These are phyloP conservation scores for Acanthamoeba triangularis DNA, from an alignment of 208 protist species.

Conservation along the genomic window DNA sequence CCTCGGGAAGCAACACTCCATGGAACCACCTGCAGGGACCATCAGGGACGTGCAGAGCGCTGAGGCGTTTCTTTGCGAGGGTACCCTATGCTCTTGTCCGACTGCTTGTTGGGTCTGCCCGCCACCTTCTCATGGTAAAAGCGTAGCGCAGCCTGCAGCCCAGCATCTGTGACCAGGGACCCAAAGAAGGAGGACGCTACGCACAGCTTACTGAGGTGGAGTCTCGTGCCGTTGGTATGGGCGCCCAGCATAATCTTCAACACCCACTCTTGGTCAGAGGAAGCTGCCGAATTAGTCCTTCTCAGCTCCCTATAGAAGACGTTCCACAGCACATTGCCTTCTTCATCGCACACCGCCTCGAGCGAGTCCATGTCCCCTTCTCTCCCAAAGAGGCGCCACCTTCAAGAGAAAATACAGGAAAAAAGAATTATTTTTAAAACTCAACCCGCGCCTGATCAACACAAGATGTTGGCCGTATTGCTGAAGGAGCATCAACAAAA, in stretches of 20 bases:
- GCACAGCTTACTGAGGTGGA: not conserved
- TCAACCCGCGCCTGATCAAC: not conserved
- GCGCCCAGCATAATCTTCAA: constrained; percentile 39
- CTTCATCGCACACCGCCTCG: not conserved
- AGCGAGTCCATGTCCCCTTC: not conserved
- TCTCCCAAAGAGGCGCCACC: not conserved
- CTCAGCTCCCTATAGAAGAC: not conserved
- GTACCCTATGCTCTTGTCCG: not conserved
- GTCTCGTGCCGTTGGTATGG: not conserved
- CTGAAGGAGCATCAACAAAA: constrained; percentile 79
- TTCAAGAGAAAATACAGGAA: not conserved
- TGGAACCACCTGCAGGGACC: constrained; percentile 65
- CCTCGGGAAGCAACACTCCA: not conserved
- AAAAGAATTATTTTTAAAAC: not conserved
- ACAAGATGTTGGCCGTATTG: constrained; percentile 68
- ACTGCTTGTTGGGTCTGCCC: not conserved
- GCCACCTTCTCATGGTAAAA: not conserved
- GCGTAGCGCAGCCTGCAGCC: not conserved
- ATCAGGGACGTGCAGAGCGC: not conserved
- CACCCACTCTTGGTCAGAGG: not conserved
- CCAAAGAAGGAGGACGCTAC: not conserved
- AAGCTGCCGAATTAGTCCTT: not conserved
- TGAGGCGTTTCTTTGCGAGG: not conserved
- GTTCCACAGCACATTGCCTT: not conserved
- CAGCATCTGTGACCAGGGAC: not conserved